Percentiles rank a stretch among this genome's conserved stretches.
Conservation (phyloP, 257 asterid genomes). For the Ligustrum vulgare region DNA sequence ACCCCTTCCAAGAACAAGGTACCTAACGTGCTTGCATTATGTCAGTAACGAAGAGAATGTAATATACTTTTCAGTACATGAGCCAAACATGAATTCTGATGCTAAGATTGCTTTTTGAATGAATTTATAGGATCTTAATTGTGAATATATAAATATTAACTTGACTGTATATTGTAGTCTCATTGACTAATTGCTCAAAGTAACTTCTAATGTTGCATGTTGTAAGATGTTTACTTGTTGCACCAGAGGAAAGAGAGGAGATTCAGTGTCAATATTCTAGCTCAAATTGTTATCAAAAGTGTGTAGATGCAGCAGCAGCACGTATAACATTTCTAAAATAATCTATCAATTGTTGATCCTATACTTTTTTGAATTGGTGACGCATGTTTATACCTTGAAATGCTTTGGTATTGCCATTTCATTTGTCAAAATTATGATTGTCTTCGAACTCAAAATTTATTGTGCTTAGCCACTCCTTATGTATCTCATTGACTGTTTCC, state of each 20-base stretch:
- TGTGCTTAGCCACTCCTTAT: not conserved
- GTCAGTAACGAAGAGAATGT: constrained; percentile 13
- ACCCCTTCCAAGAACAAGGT: constrained; percentile 90
- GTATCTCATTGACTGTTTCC: not conserved
- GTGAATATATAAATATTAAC: not conserved
- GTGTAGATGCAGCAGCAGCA: too few relatives aligned
- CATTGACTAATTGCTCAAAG: not conserved
- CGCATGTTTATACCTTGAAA: not conserved
- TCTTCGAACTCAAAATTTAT: not conserved
- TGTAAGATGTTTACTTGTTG: not conserved
- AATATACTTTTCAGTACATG: not conserved
- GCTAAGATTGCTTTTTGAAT: not conserved
- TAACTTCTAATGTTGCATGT: not conserved
- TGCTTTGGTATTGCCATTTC: not conserved
- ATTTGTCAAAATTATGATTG: not conserved
- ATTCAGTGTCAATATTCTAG: too few relatives aligned
- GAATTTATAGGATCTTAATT: not conserved
- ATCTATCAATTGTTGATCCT: not conserved
- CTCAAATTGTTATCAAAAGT: too few relatives aligned
- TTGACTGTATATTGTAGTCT: not conserved
- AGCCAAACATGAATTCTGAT: constrained; percentile 9
- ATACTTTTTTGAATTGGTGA: not conserved
- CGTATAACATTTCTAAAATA: not conserved
- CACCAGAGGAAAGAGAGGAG: not conserved
- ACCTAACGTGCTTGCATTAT: constrained; percentile 21